A percentile compares a stretch with the other conserved stretches of the same genome.
These are phyloP conservation scores for Hymenoscyphus infarciens DNA, from an alignment of 2,329 filamentous ascomycete species.

Conservation along the genomic window DNA sequence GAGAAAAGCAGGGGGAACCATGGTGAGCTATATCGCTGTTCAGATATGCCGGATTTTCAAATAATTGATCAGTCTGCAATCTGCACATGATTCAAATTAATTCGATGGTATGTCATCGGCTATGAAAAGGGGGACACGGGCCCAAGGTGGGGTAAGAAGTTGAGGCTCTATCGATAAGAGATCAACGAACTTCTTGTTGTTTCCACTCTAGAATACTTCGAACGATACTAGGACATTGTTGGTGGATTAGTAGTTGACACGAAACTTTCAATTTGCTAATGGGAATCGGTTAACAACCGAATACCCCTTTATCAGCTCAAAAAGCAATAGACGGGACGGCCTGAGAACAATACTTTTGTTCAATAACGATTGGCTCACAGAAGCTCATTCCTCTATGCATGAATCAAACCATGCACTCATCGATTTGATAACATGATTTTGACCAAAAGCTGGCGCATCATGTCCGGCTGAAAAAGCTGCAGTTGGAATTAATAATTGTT, in stretches of 20 bases:
- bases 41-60: background rate
- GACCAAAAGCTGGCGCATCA: conserved; percentile 5
- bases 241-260: background rate
- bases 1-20: too few species aligned
- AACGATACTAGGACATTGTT: background rate
- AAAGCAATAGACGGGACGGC: background rate
- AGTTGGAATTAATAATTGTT: conserved; percentile 6
- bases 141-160: conserved; percentile 5
- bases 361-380: conserved; percentile 17
- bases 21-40: too few species aligned
- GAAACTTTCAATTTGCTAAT: background rate
- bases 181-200: background rate
- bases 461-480: conserved; percentile 11
- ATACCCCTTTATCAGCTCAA: background rate
- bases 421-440: conserved; percentile 1
- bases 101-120: background rate
- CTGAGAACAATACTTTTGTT: background rate
- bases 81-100: background rate
- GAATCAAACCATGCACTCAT: conserved; percentile 2
- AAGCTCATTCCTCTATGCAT: conserved; percentile 20
- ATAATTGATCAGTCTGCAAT: background rate
- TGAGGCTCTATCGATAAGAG: conserved; percentile 6
- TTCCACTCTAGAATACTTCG: background rate
- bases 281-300: background rate
- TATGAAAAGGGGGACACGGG: background rate